Evolutionary conservation across 2,329 filamentous ascomycete genomes (phyloP).

Genomic region (Ceratocystis diversiconidia): DNA sequence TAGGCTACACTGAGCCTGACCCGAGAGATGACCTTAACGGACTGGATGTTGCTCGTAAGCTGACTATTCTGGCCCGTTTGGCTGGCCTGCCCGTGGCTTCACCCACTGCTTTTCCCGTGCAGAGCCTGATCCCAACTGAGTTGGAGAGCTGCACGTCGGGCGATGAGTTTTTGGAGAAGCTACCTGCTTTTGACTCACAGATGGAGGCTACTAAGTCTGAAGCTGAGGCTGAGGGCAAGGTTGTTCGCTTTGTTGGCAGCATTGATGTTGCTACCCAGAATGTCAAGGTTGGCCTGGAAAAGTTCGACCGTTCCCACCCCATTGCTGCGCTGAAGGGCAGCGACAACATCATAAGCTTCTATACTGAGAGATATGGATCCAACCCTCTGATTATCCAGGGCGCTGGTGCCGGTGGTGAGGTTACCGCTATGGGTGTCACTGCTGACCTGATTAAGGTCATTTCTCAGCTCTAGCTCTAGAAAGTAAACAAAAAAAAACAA

Average conservation of each 20-base stretch:
- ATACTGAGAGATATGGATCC: conserved; percentile 82
- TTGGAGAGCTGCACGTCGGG: conserved; percentile 63
- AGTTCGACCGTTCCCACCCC: conserved; percentile 73
- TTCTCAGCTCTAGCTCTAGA: conserved; percentile 53
- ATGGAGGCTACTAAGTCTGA: conserved; percentile 80
- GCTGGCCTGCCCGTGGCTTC: conserved; percentile 69
- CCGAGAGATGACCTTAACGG: conserved; percentile 78
- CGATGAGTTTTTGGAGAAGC: conserved; percentile 69
- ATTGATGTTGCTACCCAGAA: conserved; percentile 69
- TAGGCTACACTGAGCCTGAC: conserved; percentile 86
- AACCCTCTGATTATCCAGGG: conserved; percentile 92
- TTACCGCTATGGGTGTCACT: conserved; percentile 97
- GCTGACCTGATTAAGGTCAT: conserved; percentile 83
- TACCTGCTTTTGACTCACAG: conserved; percentile 70
- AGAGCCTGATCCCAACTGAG: conserved; percentile 81
- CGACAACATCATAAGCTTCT: conserved; percentile 98
- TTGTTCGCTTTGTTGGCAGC: conserved; percentile 85
- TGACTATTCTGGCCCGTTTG: conserved; percentile 84
- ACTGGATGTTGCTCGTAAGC: conserved; percentile 82
- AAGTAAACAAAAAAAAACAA: background rate
- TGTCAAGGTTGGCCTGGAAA: conserved; percentile 86
- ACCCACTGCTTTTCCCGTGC: conserved; percentile 80
- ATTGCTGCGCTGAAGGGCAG: conserved; percentile 93
- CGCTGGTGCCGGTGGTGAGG: conserved; percentile 82
- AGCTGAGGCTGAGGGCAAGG: conserved; percentile 79